Percentiles rank a stretch among this genome's conserved stretches.
Conservation (phyloP, 352 stramenopile species). For the Phytopythium cucurbitacearum region DNA sequence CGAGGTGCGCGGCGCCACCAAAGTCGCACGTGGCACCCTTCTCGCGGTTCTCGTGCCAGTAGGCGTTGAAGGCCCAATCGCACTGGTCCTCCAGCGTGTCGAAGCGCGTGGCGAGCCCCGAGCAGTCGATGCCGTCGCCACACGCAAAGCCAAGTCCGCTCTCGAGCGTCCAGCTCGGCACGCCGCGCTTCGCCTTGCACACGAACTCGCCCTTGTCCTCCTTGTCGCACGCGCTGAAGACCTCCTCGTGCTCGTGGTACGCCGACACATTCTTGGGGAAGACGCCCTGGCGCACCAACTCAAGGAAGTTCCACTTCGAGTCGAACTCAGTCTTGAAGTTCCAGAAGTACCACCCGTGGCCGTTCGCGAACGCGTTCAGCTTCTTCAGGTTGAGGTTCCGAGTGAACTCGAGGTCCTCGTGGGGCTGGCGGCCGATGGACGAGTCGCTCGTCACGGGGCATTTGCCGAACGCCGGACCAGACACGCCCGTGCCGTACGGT, state of each 20-base stretch:
- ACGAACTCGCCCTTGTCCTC: conserved; percentile 76
- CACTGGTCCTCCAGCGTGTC: conserved; percentile 53
- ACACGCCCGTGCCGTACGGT: conserved; percentile 75
- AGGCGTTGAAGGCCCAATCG: conserved; percentile 71
- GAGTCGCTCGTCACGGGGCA: conserved; percentile 87
- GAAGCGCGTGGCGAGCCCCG: conserved; percentile 33
- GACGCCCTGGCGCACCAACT: conserved; percentile 44
- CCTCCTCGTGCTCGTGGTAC: conserved; percentile 47
- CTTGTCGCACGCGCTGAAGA: conserved; percentile 57
- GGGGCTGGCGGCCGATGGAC: conserved; percentile 72
- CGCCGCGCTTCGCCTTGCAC: conserved; percentile 64
- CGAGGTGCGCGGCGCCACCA: conserved; percentile 53
- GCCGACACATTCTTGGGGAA: conserved; percentile 76
- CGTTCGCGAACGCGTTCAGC: conserved; percentile 87
- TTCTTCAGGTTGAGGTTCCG: conserved; percentile 88
- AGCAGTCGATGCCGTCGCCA: conserved; percentile 50
- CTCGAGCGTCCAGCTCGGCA: conserved; percentile 45
- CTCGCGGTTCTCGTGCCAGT: conserved; percentile 61
- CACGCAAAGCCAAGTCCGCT: conserved; percentile 59
- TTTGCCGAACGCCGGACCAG: conserved; percentile 84
- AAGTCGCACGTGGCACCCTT: conserved; percentile 75
- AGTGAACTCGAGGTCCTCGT: conserved; percentile 80
- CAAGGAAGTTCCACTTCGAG: conserved; percentile 89
- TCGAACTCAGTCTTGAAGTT: conserved; percentile 94
- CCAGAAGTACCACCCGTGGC: conserved; percentile 95